Evolutionary conservation across 768 basidiomycete genomes (phyloP).

Genomic region (Sarcodon aspratus): DNA sequence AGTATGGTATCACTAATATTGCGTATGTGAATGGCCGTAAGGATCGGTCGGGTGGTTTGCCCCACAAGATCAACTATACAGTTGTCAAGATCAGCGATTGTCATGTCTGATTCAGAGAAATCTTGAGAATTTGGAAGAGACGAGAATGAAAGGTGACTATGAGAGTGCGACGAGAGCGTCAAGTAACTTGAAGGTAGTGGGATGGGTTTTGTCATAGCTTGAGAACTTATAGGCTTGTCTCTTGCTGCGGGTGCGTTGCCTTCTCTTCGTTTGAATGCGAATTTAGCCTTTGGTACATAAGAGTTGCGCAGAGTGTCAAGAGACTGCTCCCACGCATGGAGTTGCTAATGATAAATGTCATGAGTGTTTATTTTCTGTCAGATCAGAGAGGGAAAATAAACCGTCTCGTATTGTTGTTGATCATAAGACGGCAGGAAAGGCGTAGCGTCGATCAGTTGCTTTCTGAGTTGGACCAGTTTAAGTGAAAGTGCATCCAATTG

Average conservation of each 20-base stretch:
- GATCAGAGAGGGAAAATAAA: slow-evolving; percentile 13
- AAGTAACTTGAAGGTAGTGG: background rate
- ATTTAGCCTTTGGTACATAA: slow-evolving; percentile 43
- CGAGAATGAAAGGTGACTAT: slow-evolving; percentile 33
- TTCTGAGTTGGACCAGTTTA: slow-evolving; percentile 48
- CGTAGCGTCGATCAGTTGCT: slow-evolving; percentile 51
- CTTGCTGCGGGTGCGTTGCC: slow-evolving; percentile 10
- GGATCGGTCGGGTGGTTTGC: slow-evolving; percentile 15
- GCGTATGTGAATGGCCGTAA: slow-evolving; percentile 54
- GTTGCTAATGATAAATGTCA: slow-evolving; percentile 34
- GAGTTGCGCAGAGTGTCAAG: slow-evolving; percentile 39
- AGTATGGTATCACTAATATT: slow-evolving; percentile 50
- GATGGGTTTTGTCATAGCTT: background rate
- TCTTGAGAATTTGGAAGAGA: slow-evolving; percentile 23
- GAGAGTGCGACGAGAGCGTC: slow-evolving; percentile 31
- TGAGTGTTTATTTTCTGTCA: background rate
- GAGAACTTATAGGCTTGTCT: background rate
- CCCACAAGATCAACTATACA: slow-evolving; percentile 63
- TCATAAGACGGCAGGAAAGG: slow-evolving; percentile 61
- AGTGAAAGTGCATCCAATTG: slow-evolving; percentile 31
- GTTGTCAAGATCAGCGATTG: slow-evolving; percentile 50
- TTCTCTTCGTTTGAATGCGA: slow-evolving; percentile 48
- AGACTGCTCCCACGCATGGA: slow-evolving; percentile 46
- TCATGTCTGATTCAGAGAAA: slow-evolving; percentile 35
- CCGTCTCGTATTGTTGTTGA: slow-evolving; percentile 60